Conservation (phyloP, 352 stramenopile genomes). For the Thalassiosira sp. region DNA sequence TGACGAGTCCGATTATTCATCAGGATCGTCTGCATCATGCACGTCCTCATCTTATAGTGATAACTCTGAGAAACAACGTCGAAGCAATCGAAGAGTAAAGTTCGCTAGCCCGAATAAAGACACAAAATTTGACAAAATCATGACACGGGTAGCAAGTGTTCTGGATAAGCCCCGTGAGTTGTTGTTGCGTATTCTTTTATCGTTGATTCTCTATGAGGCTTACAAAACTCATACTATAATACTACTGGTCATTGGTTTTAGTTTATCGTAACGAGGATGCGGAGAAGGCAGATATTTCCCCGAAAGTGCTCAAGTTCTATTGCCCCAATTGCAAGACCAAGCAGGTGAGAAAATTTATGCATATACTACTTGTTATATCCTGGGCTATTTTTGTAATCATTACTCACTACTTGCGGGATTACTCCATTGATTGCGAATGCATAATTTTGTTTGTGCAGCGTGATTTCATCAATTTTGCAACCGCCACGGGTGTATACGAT, state of each 20-base stretch:
- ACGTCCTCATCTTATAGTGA: constrained; percentile 16
- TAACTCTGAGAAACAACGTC: constrained; percentile 4
- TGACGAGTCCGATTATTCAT: constrained; percentile 15
- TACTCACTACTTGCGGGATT: not conserved
- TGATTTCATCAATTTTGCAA: constrained; percentile 77
- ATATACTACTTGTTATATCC: not conserved
- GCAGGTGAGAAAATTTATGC: constrained; percentile 15
- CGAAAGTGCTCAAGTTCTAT: constrained; percentile 63
- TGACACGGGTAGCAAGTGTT: constrained; percentile 33
- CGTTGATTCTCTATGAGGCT: constrained; percentile 3
- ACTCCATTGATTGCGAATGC: constrained; percentile 6
- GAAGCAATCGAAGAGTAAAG: not conserved
- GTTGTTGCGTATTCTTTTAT: constrained; percentile 9
- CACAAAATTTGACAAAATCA: constrained; percentile 44
- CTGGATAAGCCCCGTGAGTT: constrained; percentile 32
- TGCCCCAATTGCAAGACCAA: constrained; percentile 79
- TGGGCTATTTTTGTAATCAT: not conserved
- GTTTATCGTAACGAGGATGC: constrained; percentile 21
- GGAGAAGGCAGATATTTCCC: constrained; percentile 11
- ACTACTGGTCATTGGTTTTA: constrained; percentile 17
- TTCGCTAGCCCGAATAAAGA: constrained; percentile 8
- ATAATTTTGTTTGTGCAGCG: constrained; percentile 51
- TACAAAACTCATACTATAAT: constrained; percentile 2
- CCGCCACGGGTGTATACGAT: constrained; percentile 65
- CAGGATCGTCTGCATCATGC: constrained; percentile 19